Conservation (phyloP, 495 filamentous ascomycete species). For the Penicillium longicatenatum region DNA sequence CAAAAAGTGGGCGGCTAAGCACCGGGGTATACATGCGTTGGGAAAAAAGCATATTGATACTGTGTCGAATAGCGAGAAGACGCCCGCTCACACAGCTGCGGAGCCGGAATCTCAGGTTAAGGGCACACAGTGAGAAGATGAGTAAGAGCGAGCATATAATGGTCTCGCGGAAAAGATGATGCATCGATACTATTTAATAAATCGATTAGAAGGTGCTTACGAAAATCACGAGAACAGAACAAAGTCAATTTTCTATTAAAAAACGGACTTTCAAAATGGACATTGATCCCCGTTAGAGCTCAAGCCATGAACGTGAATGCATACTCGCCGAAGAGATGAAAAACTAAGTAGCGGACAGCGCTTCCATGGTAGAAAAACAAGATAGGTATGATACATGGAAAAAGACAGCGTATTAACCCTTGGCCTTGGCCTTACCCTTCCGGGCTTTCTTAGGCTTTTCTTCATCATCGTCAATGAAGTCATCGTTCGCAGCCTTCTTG, state of each 20-base stretch:
- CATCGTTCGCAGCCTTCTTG: slow-evolving; percentile 49
- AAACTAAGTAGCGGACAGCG: neutral
- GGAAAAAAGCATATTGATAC: slow-evolving; percentile 1
- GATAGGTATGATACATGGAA: neutral
- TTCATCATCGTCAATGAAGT: slow-evolving; percentile 44
- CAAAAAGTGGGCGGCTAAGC: slow-evolving; percentile 8
- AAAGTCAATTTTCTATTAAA: neutral
- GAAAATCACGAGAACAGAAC: too few relatives aligned
- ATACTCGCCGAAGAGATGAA: neutral
- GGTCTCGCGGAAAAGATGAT: neutral
- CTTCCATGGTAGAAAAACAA: neutral
- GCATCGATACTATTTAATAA: neutral
- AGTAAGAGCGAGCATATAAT: neutral
- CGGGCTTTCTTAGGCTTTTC: slow-evolving; percentile 56
- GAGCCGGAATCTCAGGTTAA: neutral
- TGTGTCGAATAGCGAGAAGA: neutral
- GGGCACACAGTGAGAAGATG: neutral
- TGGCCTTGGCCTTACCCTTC: slow-evolving; percentile 47
- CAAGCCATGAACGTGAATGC: neutral
- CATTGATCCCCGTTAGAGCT: neutral
- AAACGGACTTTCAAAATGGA: neutral
- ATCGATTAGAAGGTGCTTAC: neutral
- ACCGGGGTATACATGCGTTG: slow-evolving; percentile 4
- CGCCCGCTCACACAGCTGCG: neutral
- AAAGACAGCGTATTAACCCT: neutral